Evolutionary conservation across 176 grass and related monocot genomes (phyloP), one percentile per base, ranked within the genome.

Genomic region (Aechmea fasciata): DNA sequence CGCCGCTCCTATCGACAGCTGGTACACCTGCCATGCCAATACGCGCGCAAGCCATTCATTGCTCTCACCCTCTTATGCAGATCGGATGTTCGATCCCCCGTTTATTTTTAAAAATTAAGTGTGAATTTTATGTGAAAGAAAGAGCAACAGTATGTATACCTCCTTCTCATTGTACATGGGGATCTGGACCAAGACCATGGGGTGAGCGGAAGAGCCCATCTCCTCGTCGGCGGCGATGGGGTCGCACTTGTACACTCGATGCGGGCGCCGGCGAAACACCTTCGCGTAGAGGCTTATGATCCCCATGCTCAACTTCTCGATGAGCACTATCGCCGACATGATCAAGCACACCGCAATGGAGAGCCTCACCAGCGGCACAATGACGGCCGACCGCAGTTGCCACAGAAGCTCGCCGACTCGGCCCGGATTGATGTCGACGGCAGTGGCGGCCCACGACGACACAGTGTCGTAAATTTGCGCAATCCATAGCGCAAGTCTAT

Each of bases 81-180:
- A 0, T 33, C 0, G 29, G 29, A 33, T 33, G 29, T 33, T 5
- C 29, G 29, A 33, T 33, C 29, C 3, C 3, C 29, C 3, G 3
- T 33, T 41, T 6, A 1, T 26, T 26, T 26, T 26, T 26, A 26
- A 26, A 26, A 26, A 26, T 26, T 26, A 26, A 57, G 2, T 52
- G 11, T 52, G 13, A 57, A 10, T 12, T 70, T 48, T 41, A 41
- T 41, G 48, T 11, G 19, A 64, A 68, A 33, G 50, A 1, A n/a
- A 15, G 8, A 10, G 14, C 22, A 23, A 23, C 22, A 52, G 68
- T 55, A 23, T n/a, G 0, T 12, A 14, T 66, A 85, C 83, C 83
- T 85, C 83, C 66, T 71, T 85, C 57, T 85, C 83, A 65, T 85
- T 85, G 72, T 80, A 85, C 83, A 80, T 85, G 19, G 83, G 83